Evolutionary conservation across 495 filamentous ascomycete species (phyloP).

Genomic region (Podospora tetraspora): DNA sequence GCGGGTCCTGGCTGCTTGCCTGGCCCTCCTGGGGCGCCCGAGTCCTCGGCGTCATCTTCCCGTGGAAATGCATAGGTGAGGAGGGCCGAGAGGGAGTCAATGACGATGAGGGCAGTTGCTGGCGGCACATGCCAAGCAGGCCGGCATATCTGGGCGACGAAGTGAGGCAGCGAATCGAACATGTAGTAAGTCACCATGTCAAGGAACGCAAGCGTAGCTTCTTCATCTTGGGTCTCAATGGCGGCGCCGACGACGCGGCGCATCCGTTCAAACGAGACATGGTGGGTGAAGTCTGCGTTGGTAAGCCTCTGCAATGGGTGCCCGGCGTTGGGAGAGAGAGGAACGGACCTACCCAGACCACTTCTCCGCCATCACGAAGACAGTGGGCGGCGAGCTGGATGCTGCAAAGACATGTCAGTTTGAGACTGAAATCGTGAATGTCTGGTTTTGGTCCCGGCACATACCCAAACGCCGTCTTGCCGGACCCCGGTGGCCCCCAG

Average conservation of each 20-base stretch:
- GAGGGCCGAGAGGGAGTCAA: slow-evolving; percentile 72
- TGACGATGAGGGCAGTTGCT: slow-evolving; percentile 59
- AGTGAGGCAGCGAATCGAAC: slow-evolving; percentile 62
- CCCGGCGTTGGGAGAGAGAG: slow-evolving; percentile 3
- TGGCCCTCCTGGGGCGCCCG: slow-evolving; percentile 16
- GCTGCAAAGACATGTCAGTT: slow-evolving; percentile 35
- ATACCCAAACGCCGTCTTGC: slow-evolving; percentile 82
- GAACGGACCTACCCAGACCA: slow-evolving; percentile 81
- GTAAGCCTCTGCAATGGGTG: slow-evolving; percentile 10
- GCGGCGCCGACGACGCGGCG: slow-evolving; percentile 12
- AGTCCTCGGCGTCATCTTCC: slow-evolving; percentile 18
- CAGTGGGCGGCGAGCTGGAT: slow-evolving; percentile 64
- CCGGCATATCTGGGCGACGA: slow-evolving; percentile 65
- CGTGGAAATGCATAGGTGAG: slow-evolving; percentile 65
- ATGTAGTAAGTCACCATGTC: slow-evolving; percentile 29
- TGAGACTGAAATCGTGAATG: background rate
- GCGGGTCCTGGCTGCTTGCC: background rate
- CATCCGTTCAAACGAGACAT: slow-evolving; percentile 26
- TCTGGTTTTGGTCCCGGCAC: slow-evolving; percentile 3
- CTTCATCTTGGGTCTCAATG: slow-evolving; percentile 6
- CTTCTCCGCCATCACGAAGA: slow-evolving; percentile 54
- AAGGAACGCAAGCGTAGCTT: background rate
- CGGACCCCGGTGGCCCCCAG: slow-evolving; percentile 81
- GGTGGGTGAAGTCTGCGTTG: slow-evolving; percentile 33
- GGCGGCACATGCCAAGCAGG: slow-evolving; percentile 57